Percentiles rank a stretch among this genome's conserved stretches.
Evolutionary conservation across 371 early-diverging fungal species (phyloP).

Genomic region (Lichtheimia ramosa): DNA sequence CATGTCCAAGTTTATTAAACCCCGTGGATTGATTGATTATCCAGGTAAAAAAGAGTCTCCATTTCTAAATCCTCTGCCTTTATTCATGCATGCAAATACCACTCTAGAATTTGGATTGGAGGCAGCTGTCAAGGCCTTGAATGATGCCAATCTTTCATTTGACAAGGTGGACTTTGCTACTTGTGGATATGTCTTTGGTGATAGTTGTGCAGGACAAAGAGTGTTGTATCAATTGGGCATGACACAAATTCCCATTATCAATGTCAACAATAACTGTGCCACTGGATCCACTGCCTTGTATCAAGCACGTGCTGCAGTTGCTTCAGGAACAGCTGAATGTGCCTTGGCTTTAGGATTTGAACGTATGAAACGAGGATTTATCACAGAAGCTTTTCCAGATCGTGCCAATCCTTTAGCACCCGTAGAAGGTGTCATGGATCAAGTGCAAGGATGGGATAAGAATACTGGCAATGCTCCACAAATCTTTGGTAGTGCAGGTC

Average conservation of each 20-base stretch:
- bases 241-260: constrained; percentile 65
- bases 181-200: constrained; percentile 69
- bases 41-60: constrained; percentile 58
- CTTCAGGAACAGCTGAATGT: constrained; percentile 70
- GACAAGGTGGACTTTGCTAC: constrained; percentile 66
- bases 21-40: constrained; percentile 60
- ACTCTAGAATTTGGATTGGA: constrained; percentile 67
- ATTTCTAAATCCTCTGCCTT: neutral
- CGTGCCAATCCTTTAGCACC: constrained; percentile 72
- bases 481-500: constrained; percentile 74
- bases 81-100: neutral
- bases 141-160: constrained; percentile 70
- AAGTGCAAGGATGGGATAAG: constrained; percentile 59
- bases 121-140: constrained; percentile 74
- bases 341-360: constrained; percentile 82
- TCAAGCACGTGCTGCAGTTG: constrained; percentile 70
- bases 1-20: constrained; percentile 70
- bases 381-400: constrained; percentile 59
- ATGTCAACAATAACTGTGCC: constrained; percentile 84
- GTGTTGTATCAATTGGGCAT: constrained; percentile 71
- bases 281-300: constrained; percentile 79
- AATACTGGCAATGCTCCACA: constrained; percentile 71
- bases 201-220: constrained; percentile 79
- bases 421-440: constrained; percentile 52
- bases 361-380: constrained; percentile 69